A percentile compares a stretch with the other conserved stretches of the same genome.
Conservation (phyloP, 768 basidiomycete species). For the Lactarius hatsudake region DNA sequence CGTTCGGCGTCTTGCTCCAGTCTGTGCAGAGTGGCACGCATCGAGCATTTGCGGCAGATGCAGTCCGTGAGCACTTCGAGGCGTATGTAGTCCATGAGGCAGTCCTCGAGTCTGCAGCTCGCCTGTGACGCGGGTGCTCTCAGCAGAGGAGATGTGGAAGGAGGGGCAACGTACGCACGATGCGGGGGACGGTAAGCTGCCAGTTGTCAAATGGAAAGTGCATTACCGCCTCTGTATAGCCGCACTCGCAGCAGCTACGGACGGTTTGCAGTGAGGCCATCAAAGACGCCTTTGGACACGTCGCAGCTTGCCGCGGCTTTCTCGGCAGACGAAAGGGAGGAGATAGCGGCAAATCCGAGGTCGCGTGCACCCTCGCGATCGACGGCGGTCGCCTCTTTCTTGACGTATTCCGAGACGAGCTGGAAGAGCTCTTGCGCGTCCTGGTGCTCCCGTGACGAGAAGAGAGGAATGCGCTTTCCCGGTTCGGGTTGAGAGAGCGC, state of each 20-base stretch:
- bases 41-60: constrained; percentile 87
- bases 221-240: constrained; percentile 93
- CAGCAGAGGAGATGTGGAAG: constrained; percentile 3
- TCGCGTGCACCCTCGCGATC: constrained; percentile 69
- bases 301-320: constrained; percentile 32
- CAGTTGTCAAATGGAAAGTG: constrained; percentile 86
- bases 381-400: constrained; percentile 75
- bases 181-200: constrained; percentile 71
- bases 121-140: constrained; percentile 40
- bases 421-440: constrained; percentile 99
- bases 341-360: constrained; percentile 64
- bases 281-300: constrained; percentile 71
- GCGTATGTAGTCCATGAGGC: constrained; percentile 84
- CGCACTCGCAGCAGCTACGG: constrained; percentile 83
- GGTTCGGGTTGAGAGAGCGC: constrained; percentile 57
- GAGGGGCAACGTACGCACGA: constrained; percentile 46
- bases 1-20: constrained; percentile 60
- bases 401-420: constrained; percentile 84
- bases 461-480: constrained; percentile 58
- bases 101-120: constrained; percentile 72
- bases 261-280: constrained; percentile 89
- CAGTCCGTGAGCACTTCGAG: constrained; percentile 89
- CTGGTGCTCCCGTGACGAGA: constrained; percentile 91
- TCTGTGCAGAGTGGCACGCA: constrained; percentile 69
- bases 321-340: constrained; percentile 28